phyloP scores from a whole-genome alignment of 768 basidiomycete genomes.

The Crucibulum laeve region DNA sequence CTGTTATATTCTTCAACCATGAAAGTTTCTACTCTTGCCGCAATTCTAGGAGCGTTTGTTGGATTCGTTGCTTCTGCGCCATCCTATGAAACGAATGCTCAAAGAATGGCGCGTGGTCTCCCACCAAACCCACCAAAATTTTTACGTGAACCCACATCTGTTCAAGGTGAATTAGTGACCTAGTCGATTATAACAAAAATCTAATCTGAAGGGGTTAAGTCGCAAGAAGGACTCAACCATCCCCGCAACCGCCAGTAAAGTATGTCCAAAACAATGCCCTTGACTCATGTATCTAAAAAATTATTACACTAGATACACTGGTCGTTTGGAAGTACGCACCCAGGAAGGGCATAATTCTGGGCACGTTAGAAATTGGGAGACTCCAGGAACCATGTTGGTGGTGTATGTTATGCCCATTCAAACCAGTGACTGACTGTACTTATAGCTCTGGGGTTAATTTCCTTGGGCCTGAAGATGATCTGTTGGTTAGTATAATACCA shows the following conservation, averaged over 20 bases:
- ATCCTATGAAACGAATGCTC: conserved; percentile 31
- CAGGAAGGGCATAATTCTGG: conserved; percentile 24
- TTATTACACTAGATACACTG: conserved; percentile 21
- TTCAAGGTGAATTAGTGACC: conserved; percentile 11
- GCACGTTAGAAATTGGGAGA: conserved; percentile 23
- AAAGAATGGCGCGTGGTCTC: conserved; percentile 42
- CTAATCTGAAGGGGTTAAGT: conserved; percentile 1
- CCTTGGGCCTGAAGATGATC: conserved; percentile 21
- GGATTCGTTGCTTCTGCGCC: conserved; percentile 15
- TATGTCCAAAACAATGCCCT: conserved; percentile 9
- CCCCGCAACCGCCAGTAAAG: conserved; percentile 20
- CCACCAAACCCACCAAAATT: conserved; percentile 33
- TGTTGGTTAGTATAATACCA: conserved; percentile 26
- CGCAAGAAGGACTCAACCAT: conserved; percentile 13
- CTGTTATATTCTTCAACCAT: not conserved
- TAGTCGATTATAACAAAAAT: not conserved
- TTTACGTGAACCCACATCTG: conserved; percentile 22
- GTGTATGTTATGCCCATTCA: conserved; percentile 17
- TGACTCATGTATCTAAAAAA: not conserved
- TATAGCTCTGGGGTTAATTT: conserved; percentile 30
- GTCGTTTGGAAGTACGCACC: conserved; percentile 31
- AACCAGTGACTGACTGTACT: not conserved
- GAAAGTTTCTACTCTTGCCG: conserved; percentile 2
- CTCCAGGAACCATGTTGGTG: conserved; percentile 22
- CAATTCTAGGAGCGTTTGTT: conserved; percentile 18